These are phyloP conservation scores for Fomes fomentarius DNA, from an alignment of 1,284 basidiomycete species.

Conservation along the genomic window DNA sequence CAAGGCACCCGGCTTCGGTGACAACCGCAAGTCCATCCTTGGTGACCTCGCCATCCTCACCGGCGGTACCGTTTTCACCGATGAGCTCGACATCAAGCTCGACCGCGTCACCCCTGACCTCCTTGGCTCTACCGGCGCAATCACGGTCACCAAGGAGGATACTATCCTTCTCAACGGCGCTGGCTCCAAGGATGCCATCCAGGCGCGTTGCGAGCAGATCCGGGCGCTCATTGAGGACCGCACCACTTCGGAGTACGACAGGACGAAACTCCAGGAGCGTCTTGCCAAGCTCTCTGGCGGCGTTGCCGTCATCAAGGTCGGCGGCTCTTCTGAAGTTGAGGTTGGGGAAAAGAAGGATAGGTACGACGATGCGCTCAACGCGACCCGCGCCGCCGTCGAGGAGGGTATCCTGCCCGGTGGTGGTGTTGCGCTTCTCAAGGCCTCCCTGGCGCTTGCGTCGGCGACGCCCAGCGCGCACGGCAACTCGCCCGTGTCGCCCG, in stretches of 20 bases:
- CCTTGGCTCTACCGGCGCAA: conserved; percentile 90
- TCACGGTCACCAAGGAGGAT: conserved; percentile 98
- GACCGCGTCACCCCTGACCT: conserved; percentile 90
- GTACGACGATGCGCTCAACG: conserved; percentile 97
- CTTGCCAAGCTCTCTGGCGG: conserved; percentile 95
- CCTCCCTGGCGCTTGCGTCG: conserved; percentile 78
- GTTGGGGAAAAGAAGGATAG: conserved; percentile 99
- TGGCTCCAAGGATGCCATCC: conserved; percentile 85
- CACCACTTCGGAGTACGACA: conserved; percentile 93
- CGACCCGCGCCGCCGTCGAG: conserved; percentile 96
- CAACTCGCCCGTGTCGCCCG: conserved; percentile 42
- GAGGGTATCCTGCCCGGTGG: conserved; percentile 98
- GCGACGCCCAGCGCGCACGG: conserved; percentile 46
- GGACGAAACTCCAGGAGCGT: conserved; percentile 95
- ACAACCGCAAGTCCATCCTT: conserved; percentile 98
- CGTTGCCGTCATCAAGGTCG: conserved; percentile 98
- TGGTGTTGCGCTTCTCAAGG: conserved; percentile 91
- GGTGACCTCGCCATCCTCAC: conserved; percentile 97
- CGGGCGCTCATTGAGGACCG: conserved; percentile 83
- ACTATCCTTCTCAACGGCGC: conserved; percentile 96
- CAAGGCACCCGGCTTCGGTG: conserved; percentile 98
- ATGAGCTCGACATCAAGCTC: conserved; percentile 98
- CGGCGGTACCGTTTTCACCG: conserved; percentile 96
- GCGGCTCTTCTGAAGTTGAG: conserved; percentile 93
- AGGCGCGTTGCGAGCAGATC: conserved; percentile 94